Percentiles rank a stretch among this genome's conserved stretches.
Conservation (phyloP, 495 filamentous ascomycete species). For the Annulohypoxylon nitens region DNA sequence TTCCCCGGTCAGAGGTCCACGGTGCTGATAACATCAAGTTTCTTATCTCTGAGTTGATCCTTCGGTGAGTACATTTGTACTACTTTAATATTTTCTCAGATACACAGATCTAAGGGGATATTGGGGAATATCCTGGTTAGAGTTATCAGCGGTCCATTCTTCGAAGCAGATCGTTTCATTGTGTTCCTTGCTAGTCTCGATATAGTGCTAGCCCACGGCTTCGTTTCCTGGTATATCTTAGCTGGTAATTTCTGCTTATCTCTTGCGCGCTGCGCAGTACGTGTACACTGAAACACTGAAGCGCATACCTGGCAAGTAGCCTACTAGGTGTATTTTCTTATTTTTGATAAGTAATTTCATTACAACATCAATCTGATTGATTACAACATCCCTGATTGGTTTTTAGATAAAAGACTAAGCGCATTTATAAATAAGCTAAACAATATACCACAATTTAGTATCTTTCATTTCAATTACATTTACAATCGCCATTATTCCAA, state of each 20-base stretch:
- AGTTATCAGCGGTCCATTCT: constrained; percentile 30
- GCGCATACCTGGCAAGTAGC: background rate
- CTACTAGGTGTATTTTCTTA: background rate
- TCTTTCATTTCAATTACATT: background rate
- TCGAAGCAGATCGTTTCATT: constrained; percentile 28
- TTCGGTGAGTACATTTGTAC: constrained; percentile 17
- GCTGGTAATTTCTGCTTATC: constrained; percentile 27
- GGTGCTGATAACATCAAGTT: constrained; percentile 35
- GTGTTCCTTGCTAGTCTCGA: constrained; percentile 32
- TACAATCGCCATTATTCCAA: background rate
- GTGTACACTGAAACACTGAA: background rate
- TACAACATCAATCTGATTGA: constrained; percentile 17
- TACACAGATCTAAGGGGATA: constrained; percentile 1
- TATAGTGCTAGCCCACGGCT: constrained; percentile 24
- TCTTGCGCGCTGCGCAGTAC: background rate
- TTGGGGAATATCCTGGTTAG: constrained; percentile 22
- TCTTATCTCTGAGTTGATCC: constrained; percentile 37
- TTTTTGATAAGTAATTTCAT: constrained; percentile 16
- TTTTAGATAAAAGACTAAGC: constrained; percentile 8
- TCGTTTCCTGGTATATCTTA: constrained; percentile 13
- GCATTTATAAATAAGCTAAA: constrained; percentile 13
- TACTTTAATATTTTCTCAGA: background rate
- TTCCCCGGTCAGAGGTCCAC: constrained; percentile 14
- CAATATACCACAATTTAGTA: background rate
- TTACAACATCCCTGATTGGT: constrained; percentile 20